Percentiles rank a stretch among this genome's conserved stretches.
These are phyloP conservation scores for Plantago major DNA, from an alignment of 257 asterid genomes.

Conservation along the genomic window DNA sequence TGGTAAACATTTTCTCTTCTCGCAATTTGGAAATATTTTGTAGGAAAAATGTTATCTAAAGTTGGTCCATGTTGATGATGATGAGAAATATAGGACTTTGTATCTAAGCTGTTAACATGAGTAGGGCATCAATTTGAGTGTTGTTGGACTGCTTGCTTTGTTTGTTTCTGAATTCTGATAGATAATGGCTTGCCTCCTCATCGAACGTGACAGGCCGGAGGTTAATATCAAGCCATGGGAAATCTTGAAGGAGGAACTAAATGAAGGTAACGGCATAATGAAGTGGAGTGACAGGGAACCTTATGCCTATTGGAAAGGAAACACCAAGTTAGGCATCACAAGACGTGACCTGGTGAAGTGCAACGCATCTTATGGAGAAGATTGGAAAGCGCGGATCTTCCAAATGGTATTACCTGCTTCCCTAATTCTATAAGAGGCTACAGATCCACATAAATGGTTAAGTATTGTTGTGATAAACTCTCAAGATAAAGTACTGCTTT, in stretches of 20 bases:
- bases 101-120: background rate
- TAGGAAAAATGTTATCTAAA: background rate
- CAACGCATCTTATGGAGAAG: constrained; percentile 43
- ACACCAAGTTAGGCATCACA: constrained; percentile 29
- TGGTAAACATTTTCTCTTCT: constrained; percentile 57
- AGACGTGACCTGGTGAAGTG: constrained; percentile 47
- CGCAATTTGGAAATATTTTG: background rate
- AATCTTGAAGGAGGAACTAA: constrained; percentile 47
- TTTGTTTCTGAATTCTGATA: background rate
- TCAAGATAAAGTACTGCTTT: background rate
- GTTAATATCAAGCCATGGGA: constrained; percentile 80
- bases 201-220: constrained; percentile 60
- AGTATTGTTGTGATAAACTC: too few species aligned
- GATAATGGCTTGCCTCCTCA: background rate
- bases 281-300: constrained; percentile 73
- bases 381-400: constrained; percentile 54
- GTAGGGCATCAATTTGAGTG: background rate
- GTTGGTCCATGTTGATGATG: background rate
- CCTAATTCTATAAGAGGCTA: too few species aligned
- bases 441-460: too few species aligned
- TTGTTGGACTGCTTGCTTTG: background rate
- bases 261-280: constrained; percentile 39
- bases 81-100: too few species aligned
- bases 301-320: constrained; percentile 89
- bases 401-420: constrained; percentile 39